Conservation (phyloP, 2,329 filamentous ascomycete species). For the Talaromyces sp. region DNA sequence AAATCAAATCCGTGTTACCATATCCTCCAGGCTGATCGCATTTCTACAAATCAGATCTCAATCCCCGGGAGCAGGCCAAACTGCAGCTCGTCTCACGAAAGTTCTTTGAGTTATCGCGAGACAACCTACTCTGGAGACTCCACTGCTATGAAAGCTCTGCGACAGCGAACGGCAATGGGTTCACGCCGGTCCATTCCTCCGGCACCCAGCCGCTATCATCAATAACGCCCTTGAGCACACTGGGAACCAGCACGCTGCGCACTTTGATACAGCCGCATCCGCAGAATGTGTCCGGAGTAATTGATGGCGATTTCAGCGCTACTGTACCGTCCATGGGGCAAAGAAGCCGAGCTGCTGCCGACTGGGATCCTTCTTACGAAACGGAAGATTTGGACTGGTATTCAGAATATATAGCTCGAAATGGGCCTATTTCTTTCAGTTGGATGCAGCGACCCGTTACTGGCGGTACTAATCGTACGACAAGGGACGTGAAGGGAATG, state of each 20-base stretch:
- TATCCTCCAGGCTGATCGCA: background rate
- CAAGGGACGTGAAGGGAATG: conserved; percentile 63
- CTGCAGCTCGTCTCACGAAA: conserved; percentile 65
- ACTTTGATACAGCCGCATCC: conserved; percentile 29
- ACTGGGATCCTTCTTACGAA: conserved; percentile 77
- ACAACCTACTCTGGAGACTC: conserved; percentile 70
- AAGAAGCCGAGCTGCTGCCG: conserved; percentile 45
- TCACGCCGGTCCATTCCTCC: conserved; percentile 18
- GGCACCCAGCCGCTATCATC: conserved; percentile 48
- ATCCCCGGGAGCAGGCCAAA: conserved; percentile 58
- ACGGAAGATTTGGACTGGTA: conserved; percentile 76
- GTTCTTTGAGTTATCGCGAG: conserved; percentile 63
- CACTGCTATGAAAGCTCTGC: conserved; percentile 70
- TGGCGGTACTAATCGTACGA: conserved; percentile 27
- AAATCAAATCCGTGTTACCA: background rate
- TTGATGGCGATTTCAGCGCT: background rate
- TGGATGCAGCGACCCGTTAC: conserved; percentile 65
- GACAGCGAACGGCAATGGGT: conserved; percentile 47
- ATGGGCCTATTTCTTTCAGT: conserved; percentile 65
- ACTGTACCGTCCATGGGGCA: conserved; percentile 22
- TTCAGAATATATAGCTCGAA: conserved; percentile 77
- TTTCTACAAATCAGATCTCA: conserved; percentile 48
- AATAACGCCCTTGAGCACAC: conserved; percentile 28
- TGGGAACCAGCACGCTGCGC: conserved; percentile 30
- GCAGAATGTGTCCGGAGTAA: background rate